These are phyloP conservation scores for Coffea canephora DNA, from an alignment of 257 asterid genomes.

Conservation along the genomic window DNA sequence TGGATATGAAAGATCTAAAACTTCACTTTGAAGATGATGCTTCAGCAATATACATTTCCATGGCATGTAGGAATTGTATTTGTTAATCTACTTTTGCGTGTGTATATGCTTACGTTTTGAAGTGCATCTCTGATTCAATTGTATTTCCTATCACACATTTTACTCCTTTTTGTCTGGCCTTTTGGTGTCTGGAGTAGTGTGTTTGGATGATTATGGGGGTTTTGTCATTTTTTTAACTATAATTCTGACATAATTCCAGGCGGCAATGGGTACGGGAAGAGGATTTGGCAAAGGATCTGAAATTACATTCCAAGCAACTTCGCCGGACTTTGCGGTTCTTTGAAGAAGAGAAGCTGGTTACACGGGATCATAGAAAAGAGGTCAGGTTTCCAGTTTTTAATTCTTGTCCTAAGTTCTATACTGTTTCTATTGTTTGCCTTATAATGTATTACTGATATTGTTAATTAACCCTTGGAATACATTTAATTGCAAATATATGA, in stretches of 20 bases:
- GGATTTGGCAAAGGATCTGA: constrained; percentile 95
- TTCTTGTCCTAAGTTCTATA: constrained; percentile 7
- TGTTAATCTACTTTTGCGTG: not conserved
- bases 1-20: not conserved
- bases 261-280: constrained; percentile 97
- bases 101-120: not conserved
- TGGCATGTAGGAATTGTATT: not conserved
- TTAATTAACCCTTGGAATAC: not conserved
- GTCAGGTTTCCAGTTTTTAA: constrained; percentile 40
- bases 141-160: not conserved
- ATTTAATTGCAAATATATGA: not conserved
- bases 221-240: not conserved
- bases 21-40: not conserved
- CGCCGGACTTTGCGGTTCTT: constrained; percentile 88
- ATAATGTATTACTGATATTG: not conserved
- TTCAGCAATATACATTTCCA: not conserved
- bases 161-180: not conserved
- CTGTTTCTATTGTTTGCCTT: not conserved
- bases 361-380: constrained; percentile 98
- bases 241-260: constrained; percentile 39
- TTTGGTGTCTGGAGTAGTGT: not conserved
- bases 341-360: constrained; percentile 90
- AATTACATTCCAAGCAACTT: constrained; percentile 93
- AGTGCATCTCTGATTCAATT: not conserved
- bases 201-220: constrained; percentile 8